Base-by-base conservation (phyloP, 495 filamentous ascomycete species). In the Coniosporium apollinis region DNA sequence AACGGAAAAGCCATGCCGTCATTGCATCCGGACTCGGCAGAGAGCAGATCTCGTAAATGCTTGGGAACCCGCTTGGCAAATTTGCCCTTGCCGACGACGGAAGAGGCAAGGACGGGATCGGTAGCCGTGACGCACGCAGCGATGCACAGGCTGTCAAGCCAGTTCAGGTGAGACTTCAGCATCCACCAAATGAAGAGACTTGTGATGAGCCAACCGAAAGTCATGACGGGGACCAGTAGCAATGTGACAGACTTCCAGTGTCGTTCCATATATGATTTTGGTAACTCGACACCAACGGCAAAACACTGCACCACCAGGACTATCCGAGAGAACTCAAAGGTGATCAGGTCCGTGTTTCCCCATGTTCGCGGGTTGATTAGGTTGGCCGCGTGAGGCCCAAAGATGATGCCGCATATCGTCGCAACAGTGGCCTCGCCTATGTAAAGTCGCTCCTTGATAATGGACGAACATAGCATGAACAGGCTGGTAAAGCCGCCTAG, bases 1-100 rank as follows among this genome's bases (percentile, higher is more conserved):
- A 99, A 99, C 5, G 91, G 91, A 58, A 99, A 99, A 13, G 91
- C 89, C 91, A 96, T 96, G 57, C 91, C 91, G 55, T 99, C 91
- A 61, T 99, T 99, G 65, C 91, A 99, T 17, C 91, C 91, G 1
- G 91, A 96, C 56, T 99, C 91, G 39, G 87, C 87, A 10, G 91
- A 96, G 21, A 99, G 67, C 9, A 99, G 44, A 56, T 99, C 91
- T 60, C 91, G 71, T 55, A 99, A 61, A 72, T 96, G 91, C 60
- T 91, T 94, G 14, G 91, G 91, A 15, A 99, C 84, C 39, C 91
- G 71, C 56, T 91, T 93, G 30, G 91, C 87, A 48, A 99, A 99
- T 53, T 94, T 96, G 47, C 91, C 91, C 59, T 94, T 96, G 51
- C 91, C 91, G 28, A 99, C 91, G 34, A 99, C 91, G 11, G 91